Base-by-base conservation (phyloP, 345 rosid species). In the Aurinia saxatilis region DNA sequence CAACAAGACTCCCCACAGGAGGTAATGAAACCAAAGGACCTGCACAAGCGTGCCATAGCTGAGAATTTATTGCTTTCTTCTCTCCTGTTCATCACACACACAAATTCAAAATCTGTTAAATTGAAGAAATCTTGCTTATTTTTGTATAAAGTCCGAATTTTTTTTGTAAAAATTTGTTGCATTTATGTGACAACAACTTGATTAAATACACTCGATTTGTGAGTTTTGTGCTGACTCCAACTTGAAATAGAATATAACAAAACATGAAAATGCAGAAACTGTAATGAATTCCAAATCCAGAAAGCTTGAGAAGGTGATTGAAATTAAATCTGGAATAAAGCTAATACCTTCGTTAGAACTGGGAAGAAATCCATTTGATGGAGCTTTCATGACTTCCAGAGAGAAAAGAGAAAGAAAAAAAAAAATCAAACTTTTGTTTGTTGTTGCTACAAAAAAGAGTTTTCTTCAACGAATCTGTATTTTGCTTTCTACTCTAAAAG, bases 21-120 rank as follows among this genome's bases (percentile, higher is more conserved):
- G 98, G 98, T 70, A 91, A 77, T 42, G 95, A 86, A 58, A 88
- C 96, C 65, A 91, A 68, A 34, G 98, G 98, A 19, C 98, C 98
- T 1, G 95, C 98, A 79, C 98, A 91, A 72, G 96, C 96, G 72
- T 91, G 98, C 98, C 98, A 91, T 73, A 91, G 71, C 60, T 84
- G 95, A 15, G 96, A 89, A 80, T 86, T 88, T 53, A 88, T 86
- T 52, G 29, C 68, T 75, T 86, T 92, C 77, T 82, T 86, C 67
- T 92, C 98, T 36, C 88, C 98, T 92, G 80, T 53, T 60, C 46
- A 37, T 62, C 65, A 60, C 69, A 78, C 49, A 38, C 23, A 18
- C 5, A 30, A 18, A 19, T n/a, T n/a, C 25, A 30, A 38, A 45
- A 47, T 44, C 10, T n/a, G 34, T 36, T 34, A 25, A 63, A 57